These are phyloP conservation scores for Backusella parvicylindrica DNA, from an alignment of 192 early-diverging fungal species.

Conservation along the genomic window DNA sequence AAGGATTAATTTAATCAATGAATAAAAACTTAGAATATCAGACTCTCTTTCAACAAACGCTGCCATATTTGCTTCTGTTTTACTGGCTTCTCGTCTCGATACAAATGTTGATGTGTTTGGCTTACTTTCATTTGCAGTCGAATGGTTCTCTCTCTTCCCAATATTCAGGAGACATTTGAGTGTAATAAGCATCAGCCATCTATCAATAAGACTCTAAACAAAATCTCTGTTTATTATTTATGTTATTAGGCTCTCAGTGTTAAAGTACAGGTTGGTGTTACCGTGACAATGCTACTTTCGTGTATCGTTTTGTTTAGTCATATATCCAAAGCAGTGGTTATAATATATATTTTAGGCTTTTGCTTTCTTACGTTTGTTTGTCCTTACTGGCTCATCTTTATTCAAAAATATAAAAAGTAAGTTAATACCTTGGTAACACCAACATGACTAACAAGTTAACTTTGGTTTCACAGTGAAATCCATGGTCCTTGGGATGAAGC, in stretches of 20 bases:
- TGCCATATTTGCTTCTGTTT: constrained; percentile 89
- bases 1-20: constrained; percentile 28
- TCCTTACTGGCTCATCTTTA: constrained; percentile 87
- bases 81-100: constrained; percentile 82
- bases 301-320: constrained; percentile 62
- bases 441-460: constrained; percentile 7
- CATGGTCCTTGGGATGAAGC: constrained; percentile 99
- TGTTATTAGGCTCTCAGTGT: constrained; percentile 2
- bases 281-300: constrained; percentile 55
- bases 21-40: constrained; percentile 59
- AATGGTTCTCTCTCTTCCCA: constrained; percentile 95
- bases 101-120: constrained; percentile 86
- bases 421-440: constrained; percentile 8
- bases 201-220: neutral
- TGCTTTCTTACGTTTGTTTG: constrained; percentile 83
- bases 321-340: constrained; percentile 66
- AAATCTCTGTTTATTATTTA: neutral
- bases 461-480: constrained; percentile 67
- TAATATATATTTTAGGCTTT: constrained; percentile 64
- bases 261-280: constrained; percentile 44
- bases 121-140: constrained; percentile 81
- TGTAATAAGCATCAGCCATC: constrained; percentile 30
- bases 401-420: constrained; percentile 96
- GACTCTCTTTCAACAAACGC: constrained; percentile 97
- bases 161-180: constrained; percentile 80